These are phyloP conservation scores for Hordeum marinum DNA, from an alignment of 176 grass and related monocot species.

Conservation along the genomic window DNA sequence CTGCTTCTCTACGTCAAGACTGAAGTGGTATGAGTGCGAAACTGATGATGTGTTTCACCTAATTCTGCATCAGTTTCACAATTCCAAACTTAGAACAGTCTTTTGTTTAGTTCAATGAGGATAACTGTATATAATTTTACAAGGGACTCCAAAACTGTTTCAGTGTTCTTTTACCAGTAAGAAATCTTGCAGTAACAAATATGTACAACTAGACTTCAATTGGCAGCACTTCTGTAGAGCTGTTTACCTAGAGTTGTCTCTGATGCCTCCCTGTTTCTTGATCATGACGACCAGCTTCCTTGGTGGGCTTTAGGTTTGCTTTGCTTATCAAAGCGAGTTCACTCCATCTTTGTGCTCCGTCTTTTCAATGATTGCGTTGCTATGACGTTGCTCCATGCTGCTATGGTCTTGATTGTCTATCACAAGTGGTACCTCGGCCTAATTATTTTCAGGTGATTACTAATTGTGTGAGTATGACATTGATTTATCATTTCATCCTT, in stretches of 20 bases:
- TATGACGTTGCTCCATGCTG: slow-evolving; percentile 83
- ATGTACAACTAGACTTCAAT: not conserved
- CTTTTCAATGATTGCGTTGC: slow-evolving; percentile 96
- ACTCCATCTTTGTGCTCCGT: slow-evolving; percentile 91
- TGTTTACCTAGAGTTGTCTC: not conserved
- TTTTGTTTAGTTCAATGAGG: not conserved
- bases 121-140: not conserved
- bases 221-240: not conserved
- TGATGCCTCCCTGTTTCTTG: slow-evolving; percentile 16
- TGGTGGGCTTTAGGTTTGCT: slow-evolving; percentile 93
- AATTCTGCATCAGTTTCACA: not conserved
- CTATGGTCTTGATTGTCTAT: slow-evolving; percentile 72
- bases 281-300: slow-evolving; percentile 67
- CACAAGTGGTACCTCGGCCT: slow-evolving; percentile 87
- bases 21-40: slow-evolving; percentile 64
- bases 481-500: not conserved
- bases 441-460: slow-evolving; percentile 78
- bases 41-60: not conserved
- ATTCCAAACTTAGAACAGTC: not conserved
- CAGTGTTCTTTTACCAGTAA: not conserved
- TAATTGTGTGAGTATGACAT: not conserved
- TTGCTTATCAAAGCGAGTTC: slow-evolving; percentile 89
- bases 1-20: slow-evolving; percentile 74
- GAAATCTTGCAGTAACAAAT: not conserved
- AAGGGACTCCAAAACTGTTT: not conserved